Evolutionary conservation across 441 rosid genomes (phyloP), one percentile per base, ranked within the genome.

Genomic region (Cnidoscolus chayamansa): DNA sequence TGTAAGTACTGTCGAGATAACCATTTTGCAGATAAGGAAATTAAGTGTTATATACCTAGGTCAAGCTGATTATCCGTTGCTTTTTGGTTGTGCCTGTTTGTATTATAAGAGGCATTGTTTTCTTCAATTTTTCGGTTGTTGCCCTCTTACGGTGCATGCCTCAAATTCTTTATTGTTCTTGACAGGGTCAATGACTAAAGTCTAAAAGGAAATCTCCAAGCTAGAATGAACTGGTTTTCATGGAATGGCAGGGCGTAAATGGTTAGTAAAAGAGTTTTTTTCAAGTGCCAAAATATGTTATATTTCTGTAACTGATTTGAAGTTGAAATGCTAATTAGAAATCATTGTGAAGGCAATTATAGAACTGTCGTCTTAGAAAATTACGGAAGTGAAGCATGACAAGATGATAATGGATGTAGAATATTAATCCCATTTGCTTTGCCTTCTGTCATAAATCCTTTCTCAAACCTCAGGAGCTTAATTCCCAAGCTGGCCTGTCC

Each of bases 381-480:
- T n/a, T 59, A n/a, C 4, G n/a, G 11, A 64, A 19, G 37, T 64
- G 55, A 64, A 49, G 43, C 30, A 65, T 48, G 55, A 49, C 1
- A 65, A 30, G 17, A 16, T 16, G 47, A 31, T 53, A 32, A 19
- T 43, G 40, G 6, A 25, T 8, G 49, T n/a, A 63, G 2, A 50
- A 17, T 40, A 12, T n/a, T n/a, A 61, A 72, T 51, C 35, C 19
- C 63, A 25, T 49, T 25, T 64, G 45, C 47, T 35, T 67, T 19
- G 7, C 11, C 3, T n/a, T 40, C 31, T 57, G 11, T 37, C 10
- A 69, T 57, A n/a, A 37, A 10, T 55, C 25, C 32, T 10, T 6
- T 56, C 57, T 17, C 40, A 49, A 71, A 73, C 15, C 67, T 73
- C 49, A 48, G 43, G 7, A 43, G 62, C 50, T 65, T 10, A 45